Percentiles rank a stretch among this genome's conserved stretches.
Evolutionary conservation across 371 early-diverging fungal genomes (phyloP).

Genomic region (Funneliformis caledonium): DNA sequence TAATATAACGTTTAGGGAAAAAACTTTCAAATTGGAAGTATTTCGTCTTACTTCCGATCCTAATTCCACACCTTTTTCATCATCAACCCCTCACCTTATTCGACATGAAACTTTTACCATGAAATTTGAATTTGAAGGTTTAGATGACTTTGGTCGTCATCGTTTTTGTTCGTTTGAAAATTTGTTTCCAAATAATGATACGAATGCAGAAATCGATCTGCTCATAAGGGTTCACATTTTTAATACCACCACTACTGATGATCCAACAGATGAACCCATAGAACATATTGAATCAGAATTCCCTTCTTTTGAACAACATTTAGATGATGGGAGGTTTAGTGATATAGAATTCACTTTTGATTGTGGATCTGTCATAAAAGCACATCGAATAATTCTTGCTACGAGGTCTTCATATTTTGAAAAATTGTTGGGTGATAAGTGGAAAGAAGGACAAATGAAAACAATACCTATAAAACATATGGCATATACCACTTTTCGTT

Average conservation of each 20-base stretch:
- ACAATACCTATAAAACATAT: slow-evolving; percentile 36
- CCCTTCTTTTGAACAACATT: slow-evolving; percentile 30
- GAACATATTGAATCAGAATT: slow-evolving; percentile 35
- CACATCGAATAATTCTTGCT: slow-evolving; percentile 40
- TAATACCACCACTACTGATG: slow-evolving; percentile 7
- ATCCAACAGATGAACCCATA: slow-evolving; percentile 10
- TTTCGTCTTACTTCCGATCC: slow-evolving; percentile 32
- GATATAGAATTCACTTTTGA: slow-evolving; percentile 38
- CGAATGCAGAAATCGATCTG: slow-evolving; percentile 24
- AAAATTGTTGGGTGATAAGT: slow-evolving; percentile 37
- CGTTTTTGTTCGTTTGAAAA: slow-evolving; percentile 37
- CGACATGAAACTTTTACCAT: slow-evolving; percentile 34
- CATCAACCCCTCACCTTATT: slow-evolving; percentile 2
- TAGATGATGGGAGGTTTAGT: slow-evolving; percentile 35
- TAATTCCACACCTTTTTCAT: background rate
- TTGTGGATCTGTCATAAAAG: slow-evolving; percentile 38
- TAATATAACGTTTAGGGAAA: slow-evolving; percentile 29
- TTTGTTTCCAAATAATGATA: slow-evolving; percentile 35
- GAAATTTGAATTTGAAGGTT: slow-evolving; percentile 37
- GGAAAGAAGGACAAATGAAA: slow-evolving; percentile 38
- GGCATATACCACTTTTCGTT: slow-evolving; percentile 38
- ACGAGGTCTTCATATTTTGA: slow-evolving; percentile 38
- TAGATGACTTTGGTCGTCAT: slow-evolving; percentile 39
- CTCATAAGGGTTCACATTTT: slow-evolving; percentile 31
- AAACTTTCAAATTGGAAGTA: slow-evolving; percentile 31